Conservation (phyloP, 306 rosid genomes). For the Lathyrus aphaca region DNA sequence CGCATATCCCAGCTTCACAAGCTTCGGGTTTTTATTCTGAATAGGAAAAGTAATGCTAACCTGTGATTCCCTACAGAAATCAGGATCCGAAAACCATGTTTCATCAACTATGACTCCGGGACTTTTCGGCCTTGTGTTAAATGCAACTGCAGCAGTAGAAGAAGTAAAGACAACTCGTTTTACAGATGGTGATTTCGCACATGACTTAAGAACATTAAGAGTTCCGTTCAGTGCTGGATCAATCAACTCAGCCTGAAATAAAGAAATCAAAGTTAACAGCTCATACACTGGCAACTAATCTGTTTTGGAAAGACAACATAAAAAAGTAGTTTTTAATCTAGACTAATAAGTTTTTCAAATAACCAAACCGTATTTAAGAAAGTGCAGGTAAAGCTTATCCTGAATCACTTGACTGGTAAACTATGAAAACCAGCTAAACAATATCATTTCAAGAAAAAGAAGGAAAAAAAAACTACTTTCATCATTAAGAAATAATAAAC, state of each 20-base stretch:
- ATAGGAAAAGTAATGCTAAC: neutral
- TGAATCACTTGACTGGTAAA: neutral
- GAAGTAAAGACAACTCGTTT: too few species aligned
- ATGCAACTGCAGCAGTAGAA: too few species aligned
- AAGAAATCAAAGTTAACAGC: too few species aligned
- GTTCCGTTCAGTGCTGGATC: too few species aligned
- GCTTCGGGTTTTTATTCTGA: neutral
- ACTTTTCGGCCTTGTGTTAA: too few species aligned
- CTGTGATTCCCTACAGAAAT: too few species aligned
- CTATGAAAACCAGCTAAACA: neutral
- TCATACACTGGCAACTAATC: neutral
- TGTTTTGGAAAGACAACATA: neutral
- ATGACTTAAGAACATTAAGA: too few species aligned
- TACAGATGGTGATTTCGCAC: too few species aligned
- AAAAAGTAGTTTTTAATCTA: neutral
- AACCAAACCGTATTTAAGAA: neutral
- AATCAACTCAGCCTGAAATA: too few species aligned
- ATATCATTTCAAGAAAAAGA: neutral
- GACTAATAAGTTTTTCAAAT: neutral
- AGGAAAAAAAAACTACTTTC: neutral
- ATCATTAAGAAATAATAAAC: neutral
- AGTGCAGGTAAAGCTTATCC: neutral
- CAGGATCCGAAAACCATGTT: too few species aligned
- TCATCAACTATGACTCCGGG: too few species aligned
- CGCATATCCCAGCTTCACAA: neutral